Evolutionary conservation across 768 basidiomycete genomes (phyloP), one percentile per base, ranked within the genome.

Genomic region (Podaxis pistillaris): DNA sequence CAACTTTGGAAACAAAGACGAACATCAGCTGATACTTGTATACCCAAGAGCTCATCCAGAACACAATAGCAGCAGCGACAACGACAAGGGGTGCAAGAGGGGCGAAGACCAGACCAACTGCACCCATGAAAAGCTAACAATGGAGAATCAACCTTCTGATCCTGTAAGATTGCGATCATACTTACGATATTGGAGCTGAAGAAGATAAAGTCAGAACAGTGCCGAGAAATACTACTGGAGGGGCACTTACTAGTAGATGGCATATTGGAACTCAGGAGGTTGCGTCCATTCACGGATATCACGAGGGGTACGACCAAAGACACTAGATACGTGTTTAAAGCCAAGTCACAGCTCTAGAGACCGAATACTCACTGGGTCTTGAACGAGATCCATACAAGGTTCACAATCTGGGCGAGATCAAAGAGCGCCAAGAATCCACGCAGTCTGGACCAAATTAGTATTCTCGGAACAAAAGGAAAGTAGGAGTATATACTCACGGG

Each of bases 1-100:
- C 97, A 13, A 94, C 91, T 65, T 87, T 88, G 5, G 94, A 87
- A 53, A 93, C 78, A 71, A 84, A 96, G 62, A 96, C 93, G 73
- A 96, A 98, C 88, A 98, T 94, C 55, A 98, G 80, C 78, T 96
- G 91, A 70, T 98, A 98, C 76, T 98, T 99, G 81, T 96, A 94
- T 22, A 93, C 91, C 81, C 87, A 87, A 4, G 89, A 90, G 64
- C 86, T 86, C 69, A 90, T 78, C 92, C 94, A 98, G 73, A 95
- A 91, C 22, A 97, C 93, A 36, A 90, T 72, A 2, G 89, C 88
- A 12, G 88, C 93, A 17, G 91, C 92, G 28, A 95, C 80, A 8
- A 83, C 84, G 15, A 99, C 95, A 33, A 98, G 76, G 1, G 97
- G 97, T 0, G 96, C 96, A 5, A 99, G 78, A 13, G 96, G 96